phyloP scores from a whole-genome alignment of 2,329 filamentous ascomycete genomes.

The Eurotiales sp. region DNA sequence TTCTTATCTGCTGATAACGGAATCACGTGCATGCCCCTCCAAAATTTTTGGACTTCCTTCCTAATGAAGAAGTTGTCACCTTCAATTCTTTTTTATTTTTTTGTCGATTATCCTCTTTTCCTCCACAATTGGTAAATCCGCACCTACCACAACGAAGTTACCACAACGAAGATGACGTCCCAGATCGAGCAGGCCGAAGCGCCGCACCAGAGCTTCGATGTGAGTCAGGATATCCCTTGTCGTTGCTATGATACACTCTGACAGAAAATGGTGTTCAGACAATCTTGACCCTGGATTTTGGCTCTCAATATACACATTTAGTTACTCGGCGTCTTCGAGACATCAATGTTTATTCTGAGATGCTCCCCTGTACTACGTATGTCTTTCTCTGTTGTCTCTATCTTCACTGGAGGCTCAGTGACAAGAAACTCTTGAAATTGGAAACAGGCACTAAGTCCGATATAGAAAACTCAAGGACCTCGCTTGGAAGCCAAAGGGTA shows the following conservation, averaged over 20 bases:
- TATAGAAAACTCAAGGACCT: conserved; percentile 70
- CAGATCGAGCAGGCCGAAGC: conserved; percentile 1
- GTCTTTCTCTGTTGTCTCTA: too few species aligned
- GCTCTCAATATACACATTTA: conserved; percentile 68
- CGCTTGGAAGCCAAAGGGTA: conserved; percentile 73
- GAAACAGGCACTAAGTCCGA: too few species aligned
- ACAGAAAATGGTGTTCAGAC: too few species aligned
- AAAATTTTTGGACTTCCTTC: background rate
- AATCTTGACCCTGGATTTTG: background rate
- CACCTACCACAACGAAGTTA: too few species aligned
- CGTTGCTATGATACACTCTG: too few species aligned
- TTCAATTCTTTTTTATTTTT: too few species aligned
- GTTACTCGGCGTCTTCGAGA: conserved; percentile 72
- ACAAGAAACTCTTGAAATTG: too few species aligned
- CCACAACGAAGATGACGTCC: background rate
- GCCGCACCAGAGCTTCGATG: conserved; percentile 5
- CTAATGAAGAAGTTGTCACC: too few species aligned
- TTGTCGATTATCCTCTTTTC: too few species aligned
- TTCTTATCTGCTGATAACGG: background rate
- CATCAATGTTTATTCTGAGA: conserved; percentile 79
- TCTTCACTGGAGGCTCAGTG: too few species aligned
- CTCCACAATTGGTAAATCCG: too few species aligned
- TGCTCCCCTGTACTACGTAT: conserved; percentile 69
- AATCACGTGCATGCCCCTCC: background rate
- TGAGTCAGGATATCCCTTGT: background rate